Evolutionary conservation across 176 grass and related monocot genomes (phyloP), one percentile per base, ranked within the genome.

Genomic region (Melocanna baccifera): DNA sequence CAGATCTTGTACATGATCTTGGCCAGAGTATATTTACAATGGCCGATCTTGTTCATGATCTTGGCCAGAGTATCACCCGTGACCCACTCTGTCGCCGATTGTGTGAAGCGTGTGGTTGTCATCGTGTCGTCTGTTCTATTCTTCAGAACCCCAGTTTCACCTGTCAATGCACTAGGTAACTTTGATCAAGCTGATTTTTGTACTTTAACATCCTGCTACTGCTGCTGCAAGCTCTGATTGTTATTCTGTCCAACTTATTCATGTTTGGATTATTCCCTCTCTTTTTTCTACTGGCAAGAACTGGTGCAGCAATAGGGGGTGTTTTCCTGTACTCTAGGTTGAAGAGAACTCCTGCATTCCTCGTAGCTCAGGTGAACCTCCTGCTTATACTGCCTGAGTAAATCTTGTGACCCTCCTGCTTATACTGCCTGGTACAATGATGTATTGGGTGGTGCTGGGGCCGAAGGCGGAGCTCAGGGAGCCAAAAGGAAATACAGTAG

Each of bases 61-160:
- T 72, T 32, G 30, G 30, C 30, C 30, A 1, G 30, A 69, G 89
- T 94, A 12, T 89, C 86, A 19, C 92, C 92, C 15, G 89, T 91
- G 34, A 91, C 92, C 14, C 92, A 94, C 67, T 94, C 89, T 22
- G 89, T 94, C 12, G 86, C 89, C 39, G 91, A 94, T 73, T 94
- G 92, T 36, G 89, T 94, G 5, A 94, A 94, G 87, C 92, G 92
- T 1, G 89, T 91, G 65, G 92, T 91, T 39, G 89, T 94, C 10
- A 91, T 91, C 78, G 87, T 87, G 23, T 58, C 92, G 6, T 94
- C 89, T 6, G 89, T 94, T 63, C 75, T 91, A 23, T 94, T 94
- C 74, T 94, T 94, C 87, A 76, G 92, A 37, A 94, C 89, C 25
- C 89, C 89, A 6, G 83, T 91, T 67, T 94, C 92, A 6, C 86